Percentiles rank a stretch among this genome's conserved stretches.
Conservation (phyloP, 257 asterid species). For the Eucommia ulmoides region DNA sequence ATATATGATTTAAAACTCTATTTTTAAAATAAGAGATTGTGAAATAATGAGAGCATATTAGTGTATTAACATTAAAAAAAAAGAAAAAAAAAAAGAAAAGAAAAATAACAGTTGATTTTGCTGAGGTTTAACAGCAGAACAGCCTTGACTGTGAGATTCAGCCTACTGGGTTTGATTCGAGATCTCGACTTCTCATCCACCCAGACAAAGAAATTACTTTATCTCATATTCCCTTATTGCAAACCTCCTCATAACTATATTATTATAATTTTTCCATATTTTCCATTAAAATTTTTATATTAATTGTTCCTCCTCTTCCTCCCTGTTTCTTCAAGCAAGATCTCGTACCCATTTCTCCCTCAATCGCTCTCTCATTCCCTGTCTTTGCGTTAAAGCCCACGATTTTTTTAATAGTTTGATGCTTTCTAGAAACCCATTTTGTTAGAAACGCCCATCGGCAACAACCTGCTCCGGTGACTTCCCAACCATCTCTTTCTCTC, state of each 20-base stretch:
- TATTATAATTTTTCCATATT: neutral
- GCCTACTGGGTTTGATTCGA: neutral
- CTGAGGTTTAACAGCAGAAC: neutral
- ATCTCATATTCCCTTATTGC: neutral
- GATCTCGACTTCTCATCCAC: neutral
- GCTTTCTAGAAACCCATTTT: neutral
- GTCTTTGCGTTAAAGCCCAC: neutral
- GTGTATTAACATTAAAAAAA: neutral
- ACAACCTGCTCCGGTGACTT: neutral
- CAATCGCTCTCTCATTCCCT: neutral
- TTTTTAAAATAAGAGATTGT: neutral
- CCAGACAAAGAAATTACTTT: too few species aligned
- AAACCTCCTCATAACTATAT: neutral
- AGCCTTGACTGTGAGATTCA: neutral
- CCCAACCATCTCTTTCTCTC: neutral
- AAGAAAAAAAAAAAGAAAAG: neutral
- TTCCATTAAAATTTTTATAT: neutral
- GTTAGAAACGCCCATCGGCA: neutral
- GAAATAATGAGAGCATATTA: neutral
- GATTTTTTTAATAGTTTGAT: neutral
- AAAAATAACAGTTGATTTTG: neutral
- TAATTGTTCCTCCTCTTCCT: neutral
- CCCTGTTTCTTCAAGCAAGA: neutral
- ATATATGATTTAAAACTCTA: too few species aligned
- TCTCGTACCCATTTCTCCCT: neutral